Percentiles rank a stretch among this genome's conserved stretches.
These are phyloP conservation scores for Pleurotus cornucopiae DNA, from an alignment of 768 basidiomycete genomes.

Conservation along the genomic window DNA sequence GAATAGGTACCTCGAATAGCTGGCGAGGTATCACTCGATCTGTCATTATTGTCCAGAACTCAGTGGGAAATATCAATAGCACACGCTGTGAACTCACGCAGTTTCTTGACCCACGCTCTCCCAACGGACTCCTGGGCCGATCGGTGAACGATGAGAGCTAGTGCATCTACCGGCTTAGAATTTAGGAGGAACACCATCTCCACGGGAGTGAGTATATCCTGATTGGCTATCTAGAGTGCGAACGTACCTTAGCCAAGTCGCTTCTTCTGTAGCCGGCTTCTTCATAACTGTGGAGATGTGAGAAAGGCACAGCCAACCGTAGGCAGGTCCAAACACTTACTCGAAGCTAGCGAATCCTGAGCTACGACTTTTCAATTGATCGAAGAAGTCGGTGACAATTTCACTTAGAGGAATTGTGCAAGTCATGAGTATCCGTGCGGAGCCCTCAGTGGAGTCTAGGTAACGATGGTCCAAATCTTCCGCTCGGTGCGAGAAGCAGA, in stretches of 20 bases:
- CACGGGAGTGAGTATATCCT: background rate
- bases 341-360: slow-evolving; percentile 92
- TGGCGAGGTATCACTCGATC: slow-evolving; percentile 92
- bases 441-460: slow-evolving; percentile 53
- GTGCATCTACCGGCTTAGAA: slow-evolving; percentile 84
- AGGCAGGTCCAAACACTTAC: slow-evolving; percentile 37
- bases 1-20: slow-evolving; percentile 92
- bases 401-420: slow-evolving; percentile 87
- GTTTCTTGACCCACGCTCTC: slow-evolving; percentile 84
- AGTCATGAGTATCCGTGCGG: slow-evolving; percentile 73
- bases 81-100: slow-evolving; percentile 54
- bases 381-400: slow-evolving; percentile 94
- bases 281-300: slow-evolving; percentile 66
- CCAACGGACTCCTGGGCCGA: slow-evolving; percentile 74
- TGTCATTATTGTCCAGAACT: slow-evolving; percentile 21
- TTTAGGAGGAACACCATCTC: slow-evolving; percentile 93
- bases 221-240: background rate
- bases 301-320: background rate
- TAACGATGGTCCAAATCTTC: slow-evolving; percentile 82
- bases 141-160: slow-evolving; percentile 87
- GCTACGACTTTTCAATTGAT: slow-evolving; percentile 88
- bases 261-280: slow-evolving; percentile 85
- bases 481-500: slow-evolving; percentile 84
- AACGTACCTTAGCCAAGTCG: slow-evolving; percentile 73
- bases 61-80: background rate